Base-by-base conservation (phyloP, 2,329 filamentous ascomycete species). In the Calonectria honghensis region DNA sequence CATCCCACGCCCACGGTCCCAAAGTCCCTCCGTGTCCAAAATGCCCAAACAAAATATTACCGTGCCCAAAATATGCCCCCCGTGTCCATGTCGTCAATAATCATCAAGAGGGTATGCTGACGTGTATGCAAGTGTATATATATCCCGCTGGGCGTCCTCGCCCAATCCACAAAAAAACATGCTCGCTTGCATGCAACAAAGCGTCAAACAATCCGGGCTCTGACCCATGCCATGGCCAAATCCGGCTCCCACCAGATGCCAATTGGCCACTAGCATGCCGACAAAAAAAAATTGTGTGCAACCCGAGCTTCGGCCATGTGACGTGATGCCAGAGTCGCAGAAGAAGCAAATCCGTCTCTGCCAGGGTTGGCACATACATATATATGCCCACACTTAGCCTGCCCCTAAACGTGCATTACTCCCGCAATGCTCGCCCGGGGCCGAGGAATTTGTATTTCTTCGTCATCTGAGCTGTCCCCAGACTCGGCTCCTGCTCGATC, bases 401-500 rank as follows among this genome's bases (percentile, higher is more conserved):
- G 67, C 72, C 39, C 64, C 72, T 75, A 83, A 66, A 74, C 78
- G 35, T 77, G 82, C 82, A 84, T 82, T 52, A 81, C 79, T 37
- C 82, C 76, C 1, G 82, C 77, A 27, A 81, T 80, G 68, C 81
- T 81, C 51, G 78, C 81, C 70, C 75, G 81, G 52, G 78, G 81
- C 68, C 77, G 76, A 0, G 89, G 89, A 9, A 91, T 83, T 66
- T 87, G 83, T 70, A 92, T 92, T 79, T 92, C 90, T 39, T 88
- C 88, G 37, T 92, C 90, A 20, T 91, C 91, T 57, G 91, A 90
- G 24, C 89, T 91, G 70, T 89, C 89, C n/a, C 84, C 85, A 39
- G 83, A 85, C 31, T 88, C 88, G 3, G 87, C 88, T 3, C 86
- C 88, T 3, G 86, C 89, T 45, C 86, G 86, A 72, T 92, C 90